Conservation (phyloP, 116 monocot genomes). For the Papilionanthe hybrid region DNA sequence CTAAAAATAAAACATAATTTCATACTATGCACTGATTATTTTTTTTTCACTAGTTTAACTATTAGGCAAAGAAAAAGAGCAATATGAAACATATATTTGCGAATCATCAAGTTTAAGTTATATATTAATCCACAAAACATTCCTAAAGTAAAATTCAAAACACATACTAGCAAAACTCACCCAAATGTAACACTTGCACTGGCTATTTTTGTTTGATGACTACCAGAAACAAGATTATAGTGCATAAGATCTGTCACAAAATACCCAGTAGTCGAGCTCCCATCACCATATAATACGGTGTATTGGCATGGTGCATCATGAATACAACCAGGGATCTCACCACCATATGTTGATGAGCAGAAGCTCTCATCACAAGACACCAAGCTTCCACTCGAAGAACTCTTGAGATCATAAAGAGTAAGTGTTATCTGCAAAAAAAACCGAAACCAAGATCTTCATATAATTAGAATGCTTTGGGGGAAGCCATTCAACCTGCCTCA, state of each 20-base stretch:
- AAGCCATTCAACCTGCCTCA: neutral
- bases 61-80: neutral
- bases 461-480: neutral
- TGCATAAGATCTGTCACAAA: constrained; percentile 63
- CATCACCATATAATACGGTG: constrained; percentile 72
- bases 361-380: constrained; percentile 62
- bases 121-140: neutral
- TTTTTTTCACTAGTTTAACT: neutral
- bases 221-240: constrained; percentile 57
- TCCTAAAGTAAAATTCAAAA: neutral
- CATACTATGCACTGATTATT: neutral
- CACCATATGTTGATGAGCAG: constrained; percentile 40
- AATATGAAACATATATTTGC: neutral
- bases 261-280: constrained; percentile 65
- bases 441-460: neutral
- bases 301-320: constrained; percentile 47
- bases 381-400: constrained; percentile 30
- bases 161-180: constrained; percentile 31
- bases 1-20: too few species aligned
- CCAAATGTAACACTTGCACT: constrained; percentile 76
- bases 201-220: constrained; percentile 47
- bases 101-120: neutral
- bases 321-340: constrained; percentile 34
- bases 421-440: constrained; percentile 44
- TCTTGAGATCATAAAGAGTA: constrained; percentile 58